phyloP scores from a whole-genome alignment of 2,329 filamentous ascomycete genomes.

The Neoscytalidium dimidiatum region DNA sequence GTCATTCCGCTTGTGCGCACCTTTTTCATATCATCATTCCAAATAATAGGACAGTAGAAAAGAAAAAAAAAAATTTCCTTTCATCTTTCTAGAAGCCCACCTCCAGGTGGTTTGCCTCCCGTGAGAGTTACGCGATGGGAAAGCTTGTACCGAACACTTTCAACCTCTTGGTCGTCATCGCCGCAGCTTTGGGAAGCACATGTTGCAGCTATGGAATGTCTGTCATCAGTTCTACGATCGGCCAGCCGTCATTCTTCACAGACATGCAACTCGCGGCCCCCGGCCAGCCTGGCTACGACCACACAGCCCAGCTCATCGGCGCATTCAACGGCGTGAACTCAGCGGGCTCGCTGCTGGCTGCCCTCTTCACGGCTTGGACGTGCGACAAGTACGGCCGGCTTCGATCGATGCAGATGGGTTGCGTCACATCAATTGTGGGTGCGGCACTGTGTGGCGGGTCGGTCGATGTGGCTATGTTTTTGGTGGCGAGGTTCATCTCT shows the following conservation, averaged over 20 bases:
- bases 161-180: constrained; percentile 37
- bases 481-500: constrained; percentile 41
- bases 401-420: constrained; percentile 40
- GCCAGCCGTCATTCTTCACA: constrained; percentile 48
- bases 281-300: constrained; percentile 42
- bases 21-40: neutral
- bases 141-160: constrained; percentile 28
- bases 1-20: neutral
- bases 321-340: constrained; percentile 50
- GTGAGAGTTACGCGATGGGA: neutral
- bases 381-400: constrained; percentile 42
- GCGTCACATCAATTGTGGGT: constrained; percentile 40
- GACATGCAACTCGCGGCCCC: constrained; percentile 43
- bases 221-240: constrained; percentile 48
- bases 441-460: constrained; percentile 42
- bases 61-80: no score
- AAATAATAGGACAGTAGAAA: no score
- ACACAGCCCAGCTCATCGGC: constrained; percentile 46
- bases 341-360: constrained; percentile 44
- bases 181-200: constrained; percentile 35
- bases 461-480: constrained; percentile 43
- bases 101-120: no score
- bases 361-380: constrained; percentile 41
- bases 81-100: no score
- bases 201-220: constrained; percentile 35